phyloP scores from a whole-genome alignment of 768 basidiomycete genomes.

The Cystofilobasidium capitatum region DNA sequence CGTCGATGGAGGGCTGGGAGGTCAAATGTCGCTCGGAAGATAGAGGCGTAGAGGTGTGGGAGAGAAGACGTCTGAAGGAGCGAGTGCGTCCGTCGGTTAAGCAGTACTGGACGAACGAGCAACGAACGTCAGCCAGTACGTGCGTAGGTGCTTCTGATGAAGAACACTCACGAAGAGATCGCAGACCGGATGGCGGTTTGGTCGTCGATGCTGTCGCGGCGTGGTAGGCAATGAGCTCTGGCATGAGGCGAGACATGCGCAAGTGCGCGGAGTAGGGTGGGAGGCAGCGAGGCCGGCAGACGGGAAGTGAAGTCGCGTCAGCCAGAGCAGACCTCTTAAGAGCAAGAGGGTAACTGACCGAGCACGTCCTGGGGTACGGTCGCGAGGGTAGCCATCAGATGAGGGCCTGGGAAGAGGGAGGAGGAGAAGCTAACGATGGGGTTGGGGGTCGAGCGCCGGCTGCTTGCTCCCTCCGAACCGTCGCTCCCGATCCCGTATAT shows the following conservation, averaged over 20 bases:
- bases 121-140: background rate
- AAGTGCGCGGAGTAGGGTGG: too few species aligned
- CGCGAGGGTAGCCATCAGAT: background rate
- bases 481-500: too few species aligned
- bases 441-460: too few species aligned
- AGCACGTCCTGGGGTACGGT: background rate
- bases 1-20: slow-evolving; percentile 47
- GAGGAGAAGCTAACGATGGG: too few species aligned
- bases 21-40: slow-evolving; percentile 64
- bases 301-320: background rate
- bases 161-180: background rate
- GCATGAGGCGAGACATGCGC: too few species aligned
- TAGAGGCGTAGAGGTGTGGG: slow-evolving; percentile 60
- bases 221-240: slow-evolving; percentile 7
- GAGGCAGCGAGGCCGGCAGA: background rate
- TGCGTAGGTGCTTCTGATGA: background rate
- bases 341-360: background rate
- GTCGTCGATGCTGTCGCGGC: background rate
- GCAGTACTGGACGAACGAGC: background rate
- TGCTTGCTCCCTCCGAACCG: too few species aligned
- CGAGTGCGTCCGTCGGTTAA: background rate
- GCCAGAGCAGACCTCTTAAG: background rate
- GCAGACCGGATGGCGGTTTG: background rate
- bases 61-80: slow-evolving; percentile 40
- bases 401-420: too few species aligned